Evolutionary conservation across 2,329 filamentous ascomycete species (phyloP), one percentile per base, ranked within the genome.

Genomic region (Colletotrichum sp.): DNA sequence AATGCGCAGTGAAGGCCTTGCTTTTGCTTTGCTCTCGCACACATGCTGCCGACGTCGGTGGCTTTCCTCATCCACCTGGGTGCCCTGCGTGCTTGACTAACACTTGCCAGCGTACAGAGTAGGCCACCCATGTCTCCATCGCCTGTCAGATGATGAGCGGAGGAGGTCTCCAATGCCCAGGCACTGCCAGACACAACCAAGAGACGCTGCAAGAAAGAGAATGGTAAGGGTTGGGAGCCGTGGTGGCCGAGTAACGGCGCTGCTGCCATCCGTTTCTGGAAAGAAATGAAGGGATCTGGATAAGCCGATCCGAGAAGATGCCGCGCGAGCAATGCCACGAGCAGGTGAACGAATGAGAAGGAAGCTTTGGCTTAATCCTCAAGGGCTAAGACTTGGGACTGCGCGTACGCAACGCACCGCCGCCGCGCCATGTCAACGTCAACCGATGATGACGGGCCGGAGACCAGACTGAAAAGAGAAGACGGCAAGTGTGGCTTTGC

Each of bases 371-470:
- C 63, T 32, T 21, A 24, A 34, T 59, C 15, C 26, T 67, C 39
- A 2, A 15, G 15, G 30, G 30, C 55, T 61, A 32, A 30, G 39
- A 21, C 43, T 39, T 30, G 26, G 34, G 18, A 15, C 48, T 66
- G 32, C 55, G 34, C 61, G 32, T 64, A 64, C 34, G 12, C 21
- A 24, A 64, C 34, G 7, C 21, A 24, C 21, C 26, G 61, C 10
- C 48, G 36, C 34, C 7, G 57, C 69, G 70, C 34, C 63, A 73
- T 34, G 73, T 59, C 57, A 48, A 68, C 57, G 64, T 67, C 73
- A 73, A 73, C 63, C 63, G 64, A 73, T 36, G 70, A 73, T 75
- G 64, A 68, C 57, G 73, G 73, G 36, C 73, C 39, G 70, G 36
- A 66, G 28, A 55, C 24, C 21, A 57, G 36, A 59, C 30, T 34